phyloP scores from a whole-genome alignment of 2,329 filamentous ascomycete genomes.

The Dryadomyces quercivorus region DNA sequence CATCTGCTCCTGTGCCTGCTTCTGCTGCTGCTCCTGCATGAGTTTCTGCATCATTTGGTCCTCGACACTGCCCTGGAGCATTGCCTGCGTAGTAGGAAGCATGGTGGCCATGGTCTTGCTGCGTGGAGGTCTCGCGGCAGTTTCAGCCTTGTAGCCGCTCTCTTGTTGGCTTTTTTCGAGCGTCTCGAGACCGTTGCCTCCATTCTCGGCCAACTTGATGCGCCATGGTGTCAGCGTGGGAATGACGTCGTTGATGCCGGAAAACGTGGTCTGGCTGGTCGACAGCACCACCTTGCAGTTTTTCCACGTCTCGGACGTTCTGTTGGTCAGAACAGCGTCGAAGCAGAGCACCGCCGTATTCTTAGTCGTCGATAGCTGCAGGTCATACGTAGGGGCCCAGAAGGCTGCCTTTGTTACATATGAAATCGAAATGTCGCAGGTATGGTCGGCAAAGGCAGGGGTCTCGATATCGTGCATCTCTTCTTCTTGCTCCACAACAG shows the following conservation, averaged over 20 bases:
- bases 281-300: constrained; percentile 49
- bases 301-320: constrained; percentile 50
- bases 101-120: no score
- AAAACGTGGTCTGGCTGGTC: constrained; percentile 48
- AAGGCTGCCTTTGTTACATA: constrained; percentile 46
- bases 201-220: constrained; percentile 30
- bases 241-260: constrained; percentile 40
- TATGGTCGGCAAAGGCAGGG: constrained; percentile 4
- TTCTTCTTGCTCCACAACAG: constrained; percentile 28
- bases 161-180: constrained; percentile 29
- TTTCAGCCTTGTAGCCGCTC: constrained; percentile 15
- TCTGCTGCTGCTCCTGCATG: not conserved
- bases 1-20: constrained; percentile 2
- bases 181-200: constrained; percentile 9
- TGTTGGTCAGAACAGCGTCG: constrained; percentile 49
- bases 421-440: constrained; percentile 38
- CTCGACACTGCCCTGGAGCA: no score
- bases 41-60: not conserved
- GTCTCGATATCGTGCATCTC: constrained; percentile 13
- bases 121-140: no score
- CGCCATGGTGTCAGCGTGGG: constrained; percentile 45
- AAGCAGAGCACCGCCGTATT: constrained; percentile 44
- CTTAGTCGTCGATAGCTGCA: constrained; percentile 44
- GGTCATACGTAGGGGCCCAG: constrained; percentile 51
- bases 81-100: no score